Base-by-base conservation (phyloP, 352 stramenopile species). In the Phytophthora ohioensis region DNA sequence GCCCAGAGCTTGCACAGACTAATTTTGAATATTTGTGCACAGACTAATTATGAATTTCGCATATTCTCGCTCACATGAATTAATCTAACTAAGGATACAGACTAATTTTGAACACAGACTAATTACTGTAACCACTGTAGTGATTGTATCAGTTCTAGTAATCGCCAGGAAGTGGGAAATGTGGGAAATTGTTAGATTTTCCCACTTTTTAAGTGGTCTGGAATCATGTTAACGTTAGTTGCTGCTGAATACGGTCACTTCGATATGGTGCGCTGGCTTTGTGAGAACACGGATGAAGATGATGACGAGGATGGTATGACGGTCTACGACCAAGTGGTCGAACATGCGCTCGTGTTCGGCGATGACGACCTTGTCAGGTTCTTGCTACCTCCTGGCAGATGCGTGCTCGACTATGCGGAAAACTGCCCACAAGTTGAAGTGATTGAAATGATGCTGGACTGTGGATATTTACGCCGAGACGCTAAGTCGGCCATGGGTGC, bases 401-500 rank as follows among this genome's bases (percentile, higher is more conserved):
- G 61, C 15, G 21, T 52, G 3, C 13, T 68, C 31, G 61, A 68
- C 51, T 62, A 68, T 32, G 48, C 61, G 6, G n/a, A 41, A 10
- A 4, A 41, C 2, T 68, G 61, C 35, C 13, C 49, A 5, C 17
- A 42, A 1, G 4, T 31, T 5, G 53, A 69, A 17, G 21, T 69
- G 13, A 27, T 69, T 17, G 43, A 69, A 35, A 38, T 52, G 53
- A 51, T 69, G 45, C 36, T 69, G 39, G 61, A 48, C 35, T 57
- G 61, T 39, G 42, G 39, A 32, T 47, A 58, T 46, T 7, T 59
- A 11, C 9, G 9, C 34, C 38, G 39, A 36, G 27, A 53, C 32
- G 5, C 9, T 13, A 5, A 46, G 3, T 12, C 10, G 3, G 59
- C 60, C 9, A 48, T 39, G 17, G n/a, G 4, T 4, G 34, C 27